Evolutionary conservation across 2,329 filamentous ascomycete species (phyloP).

Genomic region (Trichoderma asperellum): DNA sequence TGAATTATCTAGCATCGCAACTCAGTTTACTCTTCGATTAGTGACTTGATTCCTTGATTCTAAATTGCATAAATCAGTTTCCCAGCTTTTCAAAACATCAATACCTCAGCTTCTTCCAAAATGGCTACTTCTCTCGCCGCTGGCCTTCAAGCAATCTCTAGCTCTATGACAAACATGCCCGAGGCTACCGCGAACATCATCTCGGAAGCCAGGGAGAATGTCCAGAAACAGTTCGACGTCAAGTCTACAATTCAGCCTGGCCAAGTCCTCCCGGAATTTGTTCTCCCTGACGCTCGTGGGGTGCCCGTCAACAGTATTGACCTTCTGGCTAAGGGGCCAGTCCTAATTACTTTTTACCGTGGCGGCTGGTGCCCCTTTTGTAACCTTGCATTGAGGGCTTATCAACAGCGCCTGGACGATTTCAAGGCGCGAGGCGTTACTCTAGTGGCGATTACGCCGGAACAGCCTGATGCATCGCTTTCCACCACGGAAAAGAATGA

Average conservation of each 20-base stretch:
- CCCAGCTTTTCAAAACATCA: background rate
- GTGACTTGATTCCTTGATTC: background rate
- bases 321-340: constrained; percentile 39
- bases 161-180: background rate
- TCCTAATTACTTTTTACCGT: constrained; percentile 53
- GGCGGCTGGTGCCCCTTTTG: constrained; percentile 53
- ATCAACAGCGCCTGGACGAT: constrained; percentile 43
- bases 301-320: constrained; percentile 39
- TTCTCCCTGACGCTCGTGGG: constrained; percentile 42
- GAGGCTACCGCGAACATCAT: background rate
- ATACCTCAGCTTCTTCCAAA: background rate
- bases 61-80: background rate
- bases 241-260: constrained; percentile 40
- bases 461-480: constrained; percentile 46
- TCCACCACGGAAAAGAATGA: constrained; percentile 46
- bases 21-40: background rate
- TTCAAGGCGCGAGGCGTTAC: constrained; percentile 45
- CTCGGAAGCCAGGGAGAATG: background rate
- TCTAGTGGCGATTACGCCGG: constrained; percentile 48
- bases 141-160: background rate
- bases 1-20: background rate
- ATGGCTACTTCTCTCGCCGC: constrained; percentile 7
- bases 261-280: constrained; percentile 42
- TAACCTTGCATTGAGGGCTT: constrained; percentile 44
- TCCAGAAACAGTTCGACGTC: constrained; percentile 33